Conservation (phyloP, 305 asterid species). For the Stenogyne calaminthoides region DNA sequence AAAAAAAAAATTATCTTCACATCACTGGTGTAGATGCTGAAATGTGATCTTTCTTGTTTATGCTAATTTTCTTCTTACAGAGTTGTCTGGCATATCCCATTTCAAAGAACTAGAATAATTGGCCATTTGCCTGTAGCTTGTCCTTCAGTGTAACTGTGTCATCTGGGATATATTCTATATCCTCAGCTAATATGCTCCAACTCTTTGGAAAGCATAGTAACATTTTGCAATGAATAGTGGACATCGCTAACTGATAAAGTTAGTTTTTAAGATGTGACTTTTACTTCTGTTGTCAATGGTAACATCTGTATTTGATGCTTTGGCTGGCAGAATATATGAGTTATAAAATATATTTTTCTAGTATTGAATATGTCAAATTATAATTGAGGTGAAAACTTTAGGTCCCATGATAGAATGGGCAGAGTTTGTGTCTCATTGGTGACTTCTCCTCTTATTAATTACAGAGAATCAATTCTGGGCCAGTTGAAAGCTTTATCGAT, state of each 20-base stretch:
- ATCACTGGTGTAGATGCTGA: background rate
- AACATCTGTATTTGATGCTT: background rate
- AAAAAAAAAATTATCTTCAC: background rate
- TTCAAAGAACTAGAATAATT: background rate
- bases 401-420: background rate
- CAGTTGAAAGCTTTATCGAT: slow-evolving; percentile 54
- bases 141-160: slow-evolving; percentile 11
- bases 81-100: background rate
- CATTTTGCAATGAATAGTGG: background rate
- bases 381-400: background rate
- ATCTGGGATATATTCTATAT: background rate
- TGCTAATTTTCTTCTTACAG: background rate
- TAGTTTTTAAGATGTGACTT: background rate
- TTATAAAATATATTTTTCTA: background rate
- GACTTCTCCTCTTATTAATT: slow-evolving; percentile 28
- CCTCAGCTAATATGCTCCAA: background rate
- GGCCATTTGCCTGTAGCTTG: background rate
- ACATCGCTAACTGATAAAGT: background rate
- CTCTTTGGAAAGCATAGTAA: background rate
- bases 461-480: slow-evolving; percentile 63
- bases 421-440: slow-evolving; percentile 8
- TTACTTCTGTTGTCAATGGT: background rate
- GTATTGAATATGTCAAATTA: background rate
- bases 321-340: slow-evolving; percentile 5
- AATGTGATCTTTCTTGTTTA: background rate